These are phyloP conservation scores for Exophiala sp. DNA, from an alignment of 2,329 filamentous ascomycete species.

Conservation along the genomic window DNA sequence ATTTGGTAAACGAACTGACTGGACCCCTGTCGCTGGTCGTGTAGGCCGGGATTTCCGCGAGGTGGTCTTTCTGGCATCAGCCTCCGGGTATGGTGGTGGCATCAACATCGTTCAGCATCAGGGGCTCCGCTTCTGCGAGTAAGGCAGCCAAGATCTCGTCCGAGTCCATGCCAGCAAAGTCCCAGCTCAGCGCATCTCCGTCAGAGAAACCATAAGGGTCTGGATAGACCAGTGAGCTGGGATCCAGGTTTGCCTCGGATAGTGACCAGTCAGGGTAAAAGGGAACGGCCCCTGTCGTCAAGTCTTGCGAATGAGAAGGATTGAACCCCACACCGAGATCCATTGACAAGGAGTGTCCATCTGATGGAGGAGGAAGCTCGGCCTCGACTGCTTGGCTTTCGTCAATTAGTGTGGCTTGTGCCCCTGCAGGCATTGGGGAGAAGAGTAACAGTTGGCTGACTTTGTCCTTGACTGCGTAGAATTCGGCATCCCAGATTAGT, in stretches of 20 bases:
- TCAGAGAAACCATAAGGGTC: not conserved
- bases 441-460: conserved; percentile 2
- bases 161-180: conserved; percentile 11
- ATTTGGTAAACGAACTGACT: too few species aligned
- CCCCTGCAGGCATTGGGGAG: too few species aligned
- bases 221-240: not conserved
- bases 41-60: too few species aligned
- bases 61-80: too few species aligned
- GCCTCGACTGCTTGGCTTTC: too few species aligned
- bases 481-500: not conserved
- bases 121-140: not conserved
- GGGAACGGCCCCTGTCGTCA: too few species aligned
- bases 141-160: conserved; percentile 16
- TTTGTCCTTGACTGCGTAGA: not conserved
- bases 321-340: too few species aligned
- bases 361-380: too few species aligned
- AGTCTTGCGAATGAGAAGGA: too few species aligned
- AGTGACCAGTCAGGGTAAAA: not conserved
- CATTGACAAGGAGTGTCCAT: too few species aligned
- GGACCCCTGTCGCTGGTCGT: too few species aligned
- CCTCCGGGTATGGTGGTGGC: not conserved
- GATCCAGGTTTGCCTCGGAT: not conserved
- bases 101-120: not conserved
- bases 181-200: conserved; percentile 3
- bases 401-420: too few species aligned